phyloP scores from a whole-genome alignment of 176 grass and related monocot species.

The Avena atlantica region DNA sequence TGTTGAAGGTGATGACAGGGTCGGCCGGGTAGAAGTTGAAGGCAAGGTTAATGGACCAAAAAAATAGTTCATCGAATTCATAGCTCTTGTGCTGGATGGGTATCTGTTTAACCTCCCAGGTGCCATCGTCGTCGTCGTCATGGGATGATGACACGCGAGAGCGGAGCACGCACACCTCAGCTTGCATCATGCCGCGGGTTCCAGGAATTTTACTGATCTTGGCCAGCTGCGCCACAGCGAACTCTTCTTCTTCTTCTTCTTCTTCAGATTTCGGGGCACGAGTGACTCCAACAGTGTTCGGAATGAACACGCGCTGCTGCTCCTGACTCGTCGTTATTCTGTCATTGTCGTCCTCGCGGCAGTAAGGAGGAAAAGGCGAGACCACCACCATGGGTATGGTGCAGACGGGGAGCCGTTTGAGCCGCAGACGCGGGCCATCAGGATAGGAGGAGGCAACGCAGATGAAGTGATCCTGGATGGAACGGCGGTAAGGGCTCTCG shows the following conservation, averaged over 20 bases:
- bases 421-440: not conserved
- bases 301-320: not conserved
- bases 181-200: not conserved
- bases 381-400: not conserved
- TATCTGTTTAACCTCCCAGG: not conserved
- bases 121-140: not conserved
- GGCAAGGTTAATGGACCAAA: not conserved
- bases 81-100: not conserved
- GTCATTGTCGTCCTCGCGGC: too few species aligned
- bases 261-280: too few species aligned
- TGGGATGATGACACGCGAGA: not conserved
- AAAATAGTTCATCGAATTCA: not conserved
- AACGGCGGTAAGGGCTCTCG: not conserved
- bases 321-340: too few species aligned
- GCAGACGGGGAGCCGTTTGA: not conserved
- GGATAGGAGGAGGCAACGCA: not conserved
- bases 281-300: not conserved
- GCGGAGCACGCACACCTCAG: conserved; percentile 1
- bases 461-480: not conserved
- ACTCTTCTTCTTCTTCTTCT: not conserved
- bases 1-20: not conserved
- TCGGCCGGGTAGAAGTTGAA: not conserved
- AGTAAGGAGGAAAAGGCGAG: too few species aligned
- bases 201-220: not conserved
- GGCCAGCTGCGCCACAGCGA: not conserved